A percentile compares a stretch with the other conserved stretches of the same genome.
phyloP scores from a whole-genome alignment of 495 filamentous ascomycete genomes.

The Penicillium chermesinum region DNA sequence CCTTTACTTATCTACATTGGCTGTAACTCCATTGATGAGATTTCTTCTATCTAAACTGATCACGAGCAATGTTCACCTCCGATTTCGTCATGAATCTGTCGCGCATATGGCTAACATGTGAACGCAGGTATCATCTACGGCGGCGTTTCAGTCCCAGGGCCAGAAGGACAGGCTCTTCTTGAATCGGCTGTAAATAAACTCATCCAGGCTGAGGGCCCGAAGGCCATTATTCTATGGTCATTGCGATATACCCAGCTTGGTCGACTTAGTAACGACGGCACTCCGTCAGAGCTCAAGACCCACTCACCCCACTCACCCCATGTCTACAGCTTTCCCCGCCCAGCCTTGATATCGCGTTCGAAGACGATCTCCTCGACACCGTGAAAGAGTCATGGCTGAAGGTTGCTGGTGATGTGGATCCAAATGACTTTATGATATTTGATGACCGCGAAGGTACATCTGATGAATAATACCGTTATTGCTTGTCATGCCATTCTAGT shows the following conservation, averaged over 20 bases:
- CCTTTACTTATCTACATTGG: constrained; percentile 99
- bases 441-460: constrained; percentile 37
- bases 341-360: constrained; percentile 59
- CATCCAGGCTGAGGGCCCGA: constrained; percentile 31
- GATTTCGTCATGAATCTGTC: constrained; percentile 2
- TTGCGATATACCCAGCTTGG: constrained; percentile 56
- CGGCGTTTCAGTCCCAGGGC: constrained; percentile 38
- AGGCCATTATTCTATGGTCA: constrained; percentile 51
- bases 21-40: constrained; percentile 81
- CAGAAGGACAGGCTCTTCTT: constrained; percentile 39
- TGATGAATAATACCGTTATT: constrained; percentile 24
- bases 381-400: constrained; percentile 60
- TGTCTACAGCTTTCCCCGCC: constrained; percentile 46
- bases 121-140: constrained; percentile 66
- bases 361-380: constrained; percentile 57
- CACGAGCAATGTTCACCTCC: constrained; percentile 24
- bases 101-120: constrained; percentile 42
- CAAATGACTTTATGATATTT: constrained; percentile 59
- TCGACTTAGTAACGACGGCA: constrained; percentile 15
- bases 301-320: constrained; percentile 23
- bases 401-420: constrained; percentile 48
- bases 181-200: constrained; percentile 52
- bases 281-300: constrained; percentile 5
- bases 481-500: neutral
- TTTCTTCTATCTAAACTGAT: constrained; percentile 66